Evolutionary conservation across 495 filamentous ascomycete species (phyloP).

Genomic region (Penicillium coffeae): DNA sequence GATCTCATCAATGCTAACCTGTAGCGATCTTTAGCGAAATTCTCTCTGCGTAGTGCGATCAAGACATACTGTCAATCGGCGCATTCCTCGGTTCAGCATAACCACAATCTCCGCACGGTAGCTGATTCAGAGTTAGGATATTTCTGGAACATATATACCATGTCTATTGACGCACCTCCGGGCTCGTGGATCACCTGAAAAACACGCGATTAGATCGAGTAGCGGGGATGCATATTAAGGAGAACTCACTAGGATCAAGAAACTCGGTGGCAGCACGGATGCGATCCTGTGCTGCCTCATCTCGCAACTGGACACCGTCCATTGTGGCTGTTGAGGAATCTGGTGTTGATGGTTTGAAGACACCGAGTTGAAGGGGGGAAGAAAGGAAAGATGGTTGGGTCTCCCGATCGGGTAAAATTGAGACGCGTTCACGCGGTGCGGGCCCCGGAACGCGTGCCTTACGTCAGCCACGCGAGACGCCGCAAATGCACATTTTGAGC

Average conservation of each 20-base stretch:
- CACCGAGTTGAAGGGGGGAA: conserved; percentile 13
- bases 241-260: conserved; percentile 71
- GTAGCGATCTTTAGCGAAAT: conserved; percentile 18
- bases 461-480: conserved; percentile 3
- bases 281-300: conserved; percentile 77
- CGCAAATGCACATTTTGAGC: not conserved
- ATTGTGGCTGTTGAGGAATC: conserved; percentile 42
- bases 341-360: conserved; percentile 10
- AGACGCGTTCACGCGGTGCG: conserved; percentile 25
- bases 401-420: conserved; percentile 40
- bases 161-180: conserved; percentile 49
- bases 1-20: conserved; percentile 94
- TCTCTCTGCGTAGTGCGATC: not conserved
- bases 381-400: conserved; percentile 4
- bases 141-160: not conserved
- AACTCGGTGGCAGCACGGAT: conserved; percentile 79
- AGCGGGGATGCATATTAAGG: not conserved
- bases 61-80: conserved; percentile 57
- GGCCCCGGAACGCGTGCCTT: conserved; percentile 16
- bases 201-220: conserved; percentile 19
- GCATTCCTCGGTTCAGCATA: conserved; percentile 85
- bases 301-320: conserved; percentile 69
- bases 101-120: conserved; percentile 84
- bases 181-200: conserved; percentile 45
- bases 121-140: conserved; percentile 33